Conservation (phyloP, 1,139 yeast genomes). For the Hyphopichia wangnamkhiaoensis region DNA sequence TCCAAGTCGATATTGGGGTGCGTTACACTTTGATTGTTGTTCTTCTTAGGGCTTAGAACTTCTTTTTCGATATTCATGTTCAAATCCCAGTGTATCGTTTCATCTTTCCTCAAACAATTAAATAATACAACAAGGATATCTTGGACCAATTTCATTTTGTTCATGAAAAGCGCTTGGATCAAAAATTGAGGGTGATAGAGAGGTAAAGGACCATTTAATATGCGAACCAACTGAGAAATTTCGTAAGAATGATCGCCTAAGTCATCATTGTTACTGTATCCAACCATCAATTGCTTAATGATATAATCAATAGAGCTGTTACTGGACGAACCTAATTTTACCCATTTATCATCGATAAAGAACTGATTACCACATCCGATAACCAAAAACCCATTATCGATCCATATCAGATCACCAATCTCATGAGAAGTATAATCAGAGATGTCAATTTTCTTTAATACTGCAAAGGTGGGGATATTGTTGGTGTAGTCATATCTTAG, state of each 20-base stretch:
- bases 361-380: slow-evolving; percentile 90
- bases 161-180: slow-evolving; percentile 72
- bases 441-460: slow-evolving; percentile 73
- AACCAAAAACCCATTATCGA: slow-evolving; percentile 73
- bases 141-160: slow-evolving; percentile 57
- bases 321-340: slow-evolving; percentile 30
- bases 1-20: slow-evolving; percentile 8
- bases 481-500: slow-evolving; percentile 87
- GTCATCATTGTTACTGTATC: slow-evolving; percentile 22
- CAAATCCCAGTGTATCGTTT: slow-evolving; percentile 36
- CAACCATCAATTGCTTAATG: slow-evolving; percentile 53
- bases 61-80: slow-evolving; percentile 26
- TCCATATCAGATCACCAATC: slow-evolving; percentile 90
- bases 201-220: slow-evolving; percentile 87
- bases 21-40: neutral
- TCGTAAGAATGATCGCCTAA: slow-evolving; percentile 24
- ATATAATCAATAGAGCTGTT: slow-evolving; percentile 32
- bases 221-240: slow-evolving; percentile 60
- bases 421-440: slow-evolving; percentile 70
- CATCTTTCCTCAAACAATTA: slow-evolving; percentile 46
- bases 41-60: slow-evolving; percentile 11
- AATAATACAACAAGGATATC: slow-evolving; percentile 58
- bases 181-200: slow-evolving; percentile 89
- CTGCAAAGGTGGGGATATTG: slow-evolving; percentile 71
- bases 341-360: slow-evolving; percentile 73